A percentile compares a stretch with the other conserved stretches of the same genome.
Evolutionary conservation across 225 moss, liverwort and hornwort species (phyloP).

Genomic region (Asterella californica): DNA sequence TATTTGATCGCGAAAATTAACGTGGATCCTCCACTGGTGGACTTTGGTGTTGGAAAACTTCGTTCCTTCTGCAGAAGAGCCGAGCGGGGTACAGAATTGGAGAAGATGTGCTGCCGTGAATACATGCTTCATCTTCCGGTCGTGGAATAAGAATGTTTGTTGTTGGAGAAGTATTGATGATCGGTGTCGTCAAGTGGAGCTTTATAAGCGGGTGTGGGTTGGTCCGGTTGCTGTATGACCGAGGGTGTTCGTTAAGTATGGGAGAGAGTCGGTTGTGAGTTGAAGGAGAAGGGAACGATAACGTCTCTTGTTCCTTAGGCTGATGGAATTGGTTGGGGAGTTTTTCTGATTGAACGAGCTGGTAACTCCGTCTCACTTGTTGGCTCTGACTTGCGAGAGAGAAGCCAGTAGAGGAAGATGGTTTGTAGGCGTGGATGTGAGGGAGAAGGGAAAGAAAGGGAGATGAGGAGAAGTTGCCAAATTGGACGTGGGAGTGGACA

Average conservation of each 20-base stretch:
- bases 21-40: not conserved
- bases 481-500: not conserved
- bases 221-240: not conserved
- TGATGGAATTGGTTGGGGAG: not conserved
- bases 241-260: conserved; percentile 1
- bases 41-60: not conserved
- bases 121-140: not conserved
- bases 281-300: not conserved
- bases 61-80: not conserved
- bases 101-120: not conserved
- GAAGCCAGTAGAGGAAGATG: conserved; percentile 2
- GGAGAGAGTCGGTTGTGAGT: not conserved
- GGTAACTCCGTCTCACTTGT: not conserved
- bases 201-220: not conserved
- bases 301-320: not conserved
- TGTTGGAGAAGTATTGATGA: conserved; percentile 25
- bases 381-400: not conserved
- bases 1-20: conserved; percentile 4
- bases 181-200: conserved; percentile 6
- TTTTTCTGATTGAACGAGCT: not conserved
- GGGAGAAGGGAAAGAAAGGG: conserved; percentile 6
- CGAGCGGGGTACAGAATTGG: not conserved
- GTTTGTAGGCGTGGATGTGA: conserved; percentile 5
- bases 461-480: not conserved
- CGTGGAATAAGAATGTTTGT: not conserved